Percentiles rank a stretch among this genome's conserved stretches.
phyloP scores from a whole-genome alignment of 768 basidiomycete genomes.

The Exsudoporus frostii region DNA sequence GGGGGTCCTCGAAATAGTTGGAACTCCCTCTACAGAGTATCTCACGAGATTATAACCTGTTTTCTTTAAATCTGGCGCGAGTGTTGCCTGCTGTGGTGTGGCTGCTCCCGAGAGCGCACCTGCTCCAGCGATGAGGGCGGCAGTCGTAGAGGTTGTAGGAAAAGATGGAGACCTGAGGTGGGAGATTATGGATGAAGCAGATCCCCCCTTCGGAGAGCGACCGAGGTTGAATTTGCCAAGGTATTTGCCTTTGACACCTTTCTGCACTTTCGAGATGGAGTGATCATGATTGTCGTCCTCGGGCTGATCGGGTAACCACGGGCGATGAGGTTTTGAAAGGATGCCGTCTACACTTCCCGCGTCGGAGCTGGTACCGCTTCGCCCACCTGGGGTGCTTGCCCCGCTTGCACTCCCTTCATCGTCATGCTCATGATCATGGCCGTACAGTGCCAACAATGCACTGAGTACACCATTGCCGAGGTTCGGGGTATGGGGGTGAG shows the following conservation, averaged over 20 bases:
- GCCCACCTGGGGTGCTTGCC: conserved; percentile 15
- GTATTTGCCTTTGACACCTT: not conserved
- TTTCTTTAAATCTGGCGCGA: conserved; percentile 56
- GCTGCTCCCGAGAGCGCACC: conserved; percentile 62
- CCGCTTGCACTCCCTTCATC: conserved; percentile 27
- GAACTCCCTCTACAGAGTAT: conserved; percentile 32
- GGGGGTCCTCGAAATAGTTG: not conserved
- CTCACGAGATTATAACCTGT: conserved; percentile 68
- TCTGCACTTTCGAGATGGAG: not conserved
- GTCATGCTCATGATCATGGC: conserved; percentile 26
- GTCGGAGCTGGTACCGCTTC: conserved; percentile 22
- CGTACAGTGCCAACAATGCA: conserved; percentile 63
- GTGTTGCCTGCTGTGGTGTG: conserved; percentile 45
- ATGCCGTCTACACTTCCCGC: conserved; percentile 17
- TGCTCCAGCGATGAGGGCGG: conserved; percentile 68
- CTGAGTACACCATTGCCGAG: conserved; percentile 58
- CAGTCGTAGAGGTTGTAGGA: conserved; percentile 30
- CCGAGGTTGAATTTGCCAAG: conserved; percentile 9
- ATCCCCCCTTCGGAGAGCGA: conserved; percentile 18
- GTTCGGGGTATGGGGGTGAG: conserved; percentile 7
- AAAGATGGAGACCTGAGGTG: conserved; percentile 18
- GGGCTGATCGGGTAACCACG: conserved; percentile 17
- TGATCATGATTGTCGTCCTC: not conserved
- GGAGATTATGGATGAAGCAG: conserved; percentile 26
- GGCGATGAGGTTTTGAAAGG: conserved; percentile 16